Evolutionary conservation across 2,329 filamentous ascomycete species (phyloP).

Genomic region (Ophiostoma tasmaniense): DNA sequence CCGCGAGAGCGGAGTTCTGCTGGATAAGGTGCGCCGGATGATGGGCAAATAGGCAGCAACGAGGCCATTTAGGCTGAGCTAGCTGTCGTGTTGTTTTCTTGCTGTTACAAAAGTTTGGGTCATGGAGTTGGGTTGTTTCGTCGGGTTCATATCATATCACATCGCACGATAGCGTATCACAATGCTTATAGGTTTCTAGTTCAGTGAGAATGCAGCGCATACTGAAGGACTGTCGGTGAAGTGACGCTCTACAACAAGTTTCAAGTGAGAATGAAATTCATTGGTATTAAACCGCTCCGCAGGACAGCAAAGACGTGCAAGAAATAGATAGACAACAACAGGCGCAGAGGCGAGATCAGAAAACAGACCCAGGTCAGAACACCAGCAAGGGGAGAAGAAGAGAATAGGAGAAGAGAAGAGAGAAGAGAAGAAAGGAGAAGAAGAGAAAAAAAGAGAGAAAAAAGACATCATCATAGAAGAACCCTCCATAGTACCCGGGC

Average conservation of each 20-base stretch:
- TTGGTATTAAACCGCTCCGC: neutral
- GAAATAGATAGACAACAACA: constrained; percentile 1
- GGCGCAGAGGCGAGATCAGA: neutral
- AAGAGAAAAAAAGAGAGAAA: neutral
- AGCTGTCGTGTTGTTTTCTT: neutral
- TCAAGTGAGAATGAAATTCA: neutral
- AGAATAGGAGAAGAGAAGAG: neutral
- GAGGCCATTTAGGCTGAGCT: neutral
- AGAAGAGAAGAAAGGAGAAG: neutral
- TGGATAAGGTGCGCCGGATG: constrained; percentile 70
- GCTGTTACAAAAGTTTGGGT: neutral
- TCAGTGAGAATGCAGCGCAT: neutral
- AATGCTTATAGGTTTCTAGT: neutral
- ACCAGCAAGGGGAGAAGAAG: neutral
- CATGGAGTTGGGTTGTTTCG: constrained; percentile 9
- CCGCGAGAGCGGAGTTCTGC: constrained; percentile 65
- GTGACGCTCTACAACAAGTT: neutral
- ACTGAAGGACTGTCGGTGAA: neutral
- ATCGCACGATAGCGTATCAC: neutral
- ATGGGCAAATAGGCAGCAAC: constrained; percentile 36
- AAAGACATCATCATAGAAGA: neutral
- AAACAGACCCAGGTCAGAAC: neutral
- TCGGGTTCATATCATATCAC: neutral
- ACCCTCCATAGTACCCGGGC: constrained; percentile 4
- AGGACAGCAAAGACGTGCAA: neutral